phyloP scores from a whole-genome alignment of 2,329 filamentous ascomycete species.

The Thermoascus crustaceus region DNA sequence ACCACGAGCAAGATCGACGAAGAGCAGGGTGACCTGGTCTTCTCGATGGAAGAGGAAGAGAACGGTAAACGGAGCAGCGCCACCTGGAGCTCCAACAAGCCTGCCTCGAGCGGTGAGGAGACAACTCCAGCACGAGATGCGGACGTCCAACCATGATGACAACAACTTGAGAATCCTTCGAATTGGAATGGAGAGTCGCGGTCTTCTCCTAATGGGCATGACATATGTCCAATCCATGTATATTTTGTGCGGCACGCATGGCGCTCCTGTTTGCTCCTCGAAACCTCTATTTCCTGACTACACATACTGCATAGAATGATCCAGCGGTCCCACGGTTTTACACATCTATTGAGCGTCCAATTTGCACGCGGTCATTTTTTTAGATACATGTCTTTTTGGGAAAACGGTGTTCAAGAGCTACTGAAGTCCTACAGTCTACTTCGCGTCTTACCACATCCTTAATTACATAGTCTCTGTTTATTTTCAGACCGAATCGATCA shows the following conservation, averaged over 20 bases:
- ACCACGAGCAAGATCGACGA: constrained; percentile 41
- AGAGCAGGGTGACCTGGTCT: constrained; percentile 40
- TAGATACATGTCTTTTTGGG: constrained; percentile 3
- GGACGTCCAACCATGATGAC: constrained; percentile 3
- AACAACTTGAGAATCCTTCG: constrained; percentile 6
- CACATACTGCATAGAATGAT: constrained; percentile 10
- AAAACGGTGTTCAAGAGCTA: neutral
- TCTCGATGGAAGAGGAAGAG: constrained; percentile 45
- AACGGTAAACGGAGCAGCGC: constrained; percentile 34
- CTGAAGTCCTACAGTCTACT: neutral
- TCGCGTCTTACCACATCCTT: neutral
- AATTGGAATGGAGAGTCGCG: constrained; percentile 8
- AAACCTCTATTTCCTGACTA: neutral
- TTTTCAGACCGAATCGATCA: constrained; percentile 1
- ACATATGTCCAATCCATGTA: constrained; percentile 1
- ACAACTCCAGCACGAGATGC: constrained; percentile 5
- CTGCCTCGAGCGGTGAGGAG: constrained; percentile 21
- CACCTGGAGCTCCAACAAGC: constrained; percentile 27
- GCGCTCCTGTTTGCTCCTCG: constrained; percentile 1
- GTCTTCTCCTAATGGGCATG: too few species aligned
- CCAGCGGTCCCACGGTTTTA: constrained; percentile 7
- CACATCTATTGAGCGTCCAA: constrained; percentile 1
- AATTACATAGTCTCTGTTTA: neutral
- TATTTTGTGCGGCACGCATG: neutral
- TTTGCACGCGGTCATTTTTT: constrained; percentile 4